Evolutionary conservation across 345 rosid genomes (phyloP).

Genomic region (Psidium guajava): DNA sequence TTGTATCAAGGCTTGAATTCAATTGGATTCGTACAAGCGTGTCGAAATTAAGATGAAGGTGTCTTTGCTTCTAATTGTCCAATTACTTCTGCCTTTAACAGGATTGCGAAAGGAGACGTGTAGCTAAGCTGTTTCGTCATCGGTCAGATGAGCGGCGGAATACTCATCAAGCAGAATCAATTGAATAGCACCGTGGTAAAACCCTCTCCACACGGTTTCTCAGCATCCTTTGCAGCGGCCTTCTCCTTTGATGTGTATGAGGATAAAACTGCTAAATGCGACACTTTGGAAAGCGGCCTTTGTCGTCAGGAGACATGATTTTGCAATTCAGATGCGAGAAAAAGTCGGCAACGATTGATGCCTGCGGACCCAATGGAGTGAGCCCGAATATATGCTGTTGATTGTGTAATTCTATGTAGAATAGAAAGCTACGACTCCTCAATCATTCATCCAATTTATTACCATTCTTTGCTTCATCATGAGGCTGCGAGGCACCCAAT

Average conservation of each 20-base stretch:
- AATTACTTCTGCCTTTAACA: slow-evolving; percentile 8
- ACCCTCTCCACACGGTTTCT: background rate
- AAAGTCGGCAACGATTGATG: background rate
- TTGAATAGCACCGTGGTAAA: background rate
- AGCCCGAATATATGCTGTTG: background rate
- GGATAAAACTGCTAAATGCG: background rate
- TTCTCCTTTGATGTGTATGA: background rate
- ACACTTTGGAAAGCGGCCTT: background rate
- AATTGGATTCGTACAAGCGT: background rate
- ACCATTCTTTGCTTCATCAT: slow-evolving; percentile 3
- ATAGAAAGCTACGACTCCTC: background rate
- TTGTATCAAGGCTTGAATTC: background rate
- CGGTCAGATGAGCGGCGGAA: slow-evolving; percentile 46
- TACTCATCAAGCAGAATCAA: background rate
- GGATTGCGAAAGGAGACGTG: slow-evolving; percentile 93
- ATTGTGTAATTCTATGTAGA: background rate
- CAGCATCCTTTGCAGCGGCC: background rate
- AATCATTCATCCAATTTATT: background rate
- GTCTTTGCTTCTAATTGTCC: background rate
- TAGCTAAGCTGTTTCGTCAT: slow-evolving; percentile 81
- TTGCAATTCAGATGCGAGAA: background rate
- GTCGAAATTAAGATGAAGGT: background rate
- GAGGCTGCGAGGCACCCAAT: background rate
- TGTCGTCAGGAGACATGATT: background rate
- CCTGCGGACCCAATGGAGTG: background rate